phyloP scores from a whole-genome alignment of 1,284 basidiomycete species.

The Cryptococcus hybrid region DNA sequence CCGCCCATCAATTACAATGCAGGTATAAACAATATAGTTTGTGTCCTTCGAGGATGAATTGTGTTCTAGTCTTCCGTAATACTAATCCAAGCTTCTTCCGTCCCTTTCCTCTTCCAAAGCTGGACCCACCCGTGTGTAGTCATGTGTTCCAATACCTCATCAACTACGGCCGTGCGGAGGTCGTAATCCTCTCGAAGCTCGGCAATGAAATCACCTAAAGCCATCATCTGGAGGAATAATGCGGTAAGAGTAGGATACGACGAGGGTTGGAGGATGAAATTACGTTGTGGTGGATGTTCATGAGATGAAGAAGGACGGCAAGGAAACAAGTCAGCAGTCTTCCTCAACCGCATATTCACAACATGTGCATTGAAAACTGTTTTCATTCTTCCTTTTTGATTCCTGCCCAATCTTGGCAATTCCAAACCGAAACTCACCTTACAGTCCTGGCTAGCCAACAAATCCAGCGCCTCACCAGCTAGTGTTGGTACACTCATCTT shows the following conservation, averaged over 20 bases:
- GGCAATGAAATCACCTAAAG: slow-evolving; percentile 24
- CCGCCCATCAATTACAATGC: no score
- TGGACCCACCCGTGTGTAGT: slow-evolving; percentile 10
- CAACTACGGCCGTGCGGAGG: slow-evolving; percentile 16
- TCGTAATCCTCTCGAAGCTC: slow-evolving; percentile 22
- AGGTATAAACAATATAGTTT: no score
- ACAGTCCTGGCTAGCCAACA: slow-evolving; percentile 5
- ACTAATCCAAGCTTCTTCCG: slow-evolving; percentile 22
- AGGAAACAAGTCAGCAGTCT: neutral
- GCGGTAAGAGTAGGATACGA: no score
- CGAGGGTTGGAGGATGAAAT: no score
- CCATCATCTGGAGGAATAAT: slow-evolving; percentile 17
- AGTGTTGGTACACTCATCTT: slow-evolving; percentile 8
- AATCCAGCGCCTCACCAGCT: slow-evolving; percentile 4
- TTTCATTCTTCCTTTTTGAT: neutral
- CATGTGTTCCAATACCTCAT: slow-evolving; percentile 21
- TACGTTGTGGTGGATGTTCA: no score
- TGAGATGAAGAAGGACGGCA: neutral
- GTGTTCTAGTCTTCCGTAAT: neutral
- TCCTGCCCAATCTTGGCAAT: neutral
- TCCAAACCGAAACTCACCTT: slow-evolving; percentile 6
- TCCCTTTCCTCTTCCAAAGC: slow-evolving; percentile 15
- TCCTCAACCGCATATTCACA: neutral
- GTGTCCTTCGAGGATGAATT: neutral
- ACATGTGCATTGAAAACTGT: neutral